A percentile compares a stretch with the other conserved stretches of the same genome.
phyloP scores from a whole-genome alignment of 352 stramenopile genomes.

The Nothophytophthora sp. region DNA sequence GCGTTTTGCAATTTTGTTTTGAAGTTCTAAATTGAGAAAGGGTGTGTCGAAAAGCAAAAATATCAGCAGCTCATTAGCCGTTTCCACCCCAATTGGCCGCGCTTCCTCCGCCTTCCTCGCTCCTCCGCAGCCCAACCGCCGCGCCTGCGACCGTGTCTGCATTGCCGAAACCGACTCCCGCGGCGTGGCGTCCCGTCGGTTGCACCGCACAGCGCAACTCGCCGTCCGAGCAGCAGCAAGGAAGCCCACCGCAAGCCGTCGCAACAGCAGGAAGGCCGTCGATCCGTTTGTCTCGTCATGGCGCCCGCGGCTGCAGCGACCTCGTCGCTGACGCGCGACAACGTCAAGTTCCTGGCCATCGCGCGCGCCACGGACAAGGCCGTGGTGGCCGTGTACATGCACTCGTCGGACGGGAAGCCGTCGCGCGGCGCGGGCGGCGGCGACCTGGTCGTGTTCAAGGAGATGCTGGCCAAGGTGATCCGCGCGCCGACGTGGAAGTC shows the following conservation, averaged over 20 bases:
- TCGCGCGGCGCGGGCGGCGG: conserved; percentile 39
- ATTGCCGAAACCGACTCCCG: background rate
- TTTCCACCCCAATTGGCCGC: conserved; percentile 18
- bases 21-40: conserved; percentile 26
- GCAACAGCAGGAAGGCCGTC: conserved; percentile 1
- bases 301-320: conserved; percentile 19
- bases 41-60: conserved; percentile 4
- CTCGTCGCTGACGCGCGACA: conserved; percentile 66
- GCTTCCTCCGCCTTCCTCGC: no score
- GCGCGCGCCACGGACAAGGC: conserved; percentile 81
- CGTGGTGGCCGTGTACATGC: conserved; percentile 78
- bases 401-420: conserved; percentile 49
- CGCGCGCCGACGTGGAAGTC: conserved; percentile 84
- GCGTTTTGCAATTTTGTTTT: background rate
- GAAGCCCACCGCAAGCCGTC: conserved; percentile 1
- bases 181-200: background rate
- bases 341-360: conserved; percentile 86
- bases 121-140: no score
- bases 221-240: conserved; percentile 1
- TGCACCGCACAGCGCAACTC: conserved; percentile 17
- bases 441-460: conserved; percentile 66
- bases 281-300: conserved; percentile 3
- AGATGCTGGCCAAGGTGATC: conserved; percentile 86
- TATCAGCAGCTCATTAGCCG: conserved; percentile 9
- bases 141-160: no score